Evolutionary conservation across 805 yeast species (phyloP), one percentile per base, ranked within the genome.

Genomic region (Candida gorgasii): DNA sequence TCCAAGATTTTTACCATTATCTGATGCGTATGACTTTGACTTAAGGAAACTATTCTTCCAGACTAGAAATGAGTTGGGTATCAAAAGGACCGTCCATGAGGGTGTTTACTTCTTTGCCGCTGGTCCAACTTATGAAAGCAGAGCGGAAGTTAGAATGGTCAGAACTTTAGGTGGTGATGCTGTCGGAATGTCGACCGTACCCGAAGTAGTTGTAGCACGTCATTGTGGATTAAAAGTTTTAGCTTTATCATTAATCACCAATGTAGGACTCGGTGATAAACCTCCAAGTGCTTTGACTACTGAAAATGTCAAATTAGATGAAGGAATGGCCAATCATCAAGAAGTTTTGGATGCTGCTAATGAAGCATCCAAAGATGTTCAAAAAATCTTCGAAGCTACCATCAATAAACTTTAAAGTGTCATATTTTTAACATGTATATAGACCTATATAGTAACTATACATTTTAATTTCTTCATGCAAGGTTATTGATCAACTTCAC

Each of bases 111-210:
- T 77, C 40, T 90, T 78, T 63, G 95, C 84, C 6, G 78, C 95
- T 5, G 99, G 99, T 0, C 98, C 99, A 4, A 87, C 97, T 1
- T 92, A 84, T 63, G 99, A 92, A 67, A 78, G 87, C 2, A 75
- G 97, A 54, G 96, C 97, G 0, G 99, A 92, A 67, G 85, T 84
- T n/a, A 73, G 95, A 44, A 72, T 83, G 73, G 69, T 92, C 36
- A 63, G 80, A 36, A 52, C 67, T 5, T 50, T 85, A 20, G 98
- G 98, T 8, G 97, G 88, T 39, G 98, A 92, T 62, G 86, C 93
- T 0, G 98, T 90, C 2, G 98, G 98, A 3, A 92, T 92, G 99
- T 86, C 96, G 44, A 93, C 98, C 0, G 97, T 92, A 24, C 97
- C 99, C 0, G 99, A 92, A 63, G 96, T 89, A 2, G 80, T 89